Conservation (phyloP, 805 yeast species). For the Candida sphagnicola region DNA sequence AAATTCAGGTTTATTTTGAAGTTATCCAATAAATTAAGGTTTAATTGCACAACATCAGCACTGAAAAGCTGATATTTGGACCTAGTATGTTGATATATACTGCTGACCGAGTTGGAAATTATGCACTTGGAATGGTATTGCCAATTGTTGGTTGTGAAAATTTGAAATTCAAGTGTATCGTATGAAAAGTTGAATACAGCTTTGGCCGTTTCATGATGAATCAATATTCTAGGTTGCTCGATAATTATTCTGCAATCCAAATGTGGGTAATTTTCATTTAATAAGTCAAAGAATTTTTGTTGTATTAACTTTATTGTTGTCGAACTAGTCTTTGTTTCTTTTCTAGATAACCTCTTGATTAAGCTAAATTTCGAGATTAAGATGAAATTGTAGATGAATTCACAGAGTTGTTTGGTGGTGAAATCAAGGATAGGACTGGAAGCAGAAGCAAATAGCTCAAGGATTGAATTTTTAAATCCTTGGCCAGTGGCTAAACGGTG, state of each 20-base stretch:
- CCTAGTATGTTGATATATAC: constrained; percentile 5
- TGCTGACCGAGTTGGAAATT: neutral
- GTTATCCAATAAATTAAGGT: constrained; percentile 23
- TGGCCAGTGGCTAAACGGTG: constrained; percentile 28
- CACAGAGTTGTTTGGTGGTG: constrained; percentile 27
- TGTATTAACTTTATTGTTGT: constrained; percentile 4
- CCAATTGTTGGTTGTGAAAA: constrained; percentile 3
- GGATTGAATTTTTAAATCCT: constrained; percentile 33
- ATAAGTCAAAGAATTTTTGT: constrained; percentile 15
- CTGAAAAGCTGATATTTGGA: constrained; percentile 20
- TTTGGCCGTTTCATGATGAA: constrained; percentile 1
- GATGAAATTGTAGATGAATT: constrained; percentile 30
- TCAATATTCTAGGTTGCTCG: constrained; percentile 28
- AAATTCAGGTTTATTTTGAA: constrained; percentile 20
- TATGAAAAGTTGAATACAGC: constrained; percentile 3
- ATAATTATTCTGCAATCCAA: constrained; percentile 24
- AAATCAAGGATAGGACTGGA: constrained; percentile 38
- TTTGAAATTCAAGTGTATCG: constrained; percentile 2
- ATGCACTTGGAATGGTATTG: constrained; percentile 3
- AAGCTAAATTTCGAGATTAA: constrained; percentile 20
- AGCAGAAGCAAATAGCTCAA: constrained; percentile 35
- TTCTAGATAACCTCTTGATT: constrained; percentile 1
- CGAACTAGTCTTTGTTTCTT: constrained; percentile 4
- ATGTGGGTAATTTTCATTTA: constrained; percentile 30
- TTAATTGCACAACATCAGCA: constrained; percentile 15